These are phyloP conservation scores for Dryas integrifolia DNA, from an alignment of 331 rosid species.

Conservation along the genomic window DNA sequence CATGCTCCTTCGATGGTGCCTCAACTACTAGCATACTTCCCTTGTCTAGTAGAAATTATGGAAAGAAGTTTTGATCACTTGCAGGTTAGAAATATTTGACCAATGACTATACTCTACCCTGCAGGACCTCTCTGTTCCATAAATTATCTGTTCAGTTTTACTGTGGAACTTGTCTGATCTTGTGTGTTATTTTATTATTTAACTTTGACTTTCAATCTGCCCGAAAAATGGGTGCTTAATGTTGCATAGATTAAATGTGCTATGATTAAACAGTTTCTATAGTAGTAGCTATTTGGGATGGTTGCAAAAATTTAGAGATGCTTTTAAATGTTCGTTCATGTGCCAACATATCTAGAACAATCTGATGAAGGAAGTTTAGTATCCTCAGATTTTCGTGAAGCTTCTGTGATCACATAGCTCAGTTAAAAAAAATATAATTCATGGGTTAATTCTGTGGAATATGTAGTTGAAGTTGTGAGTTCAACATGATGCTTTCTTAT, in stretches of 20 bases:
- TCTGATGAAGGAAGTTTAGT: no score
- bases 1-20: slow-evolving; percentile 92
- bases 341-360: background rate
- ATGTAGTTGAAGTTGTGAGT: no score
- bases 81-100: slow-evolving; percentile 60
- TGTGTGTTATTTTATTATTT: background rate
- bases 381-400: no score
- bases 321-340: background rate
- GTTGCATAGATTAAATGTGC: background rate
- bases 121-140: background rate
- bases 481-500: no score
- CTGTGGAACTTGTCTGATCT: slow-evolving; percentile 6
- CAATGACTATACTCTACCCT: slow-evolving; percentile 10
- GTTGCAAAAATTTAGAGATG: background rate
- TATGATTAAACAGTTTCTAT: background rate
- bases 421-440: no score
- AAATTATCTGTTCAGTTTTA: background rate
- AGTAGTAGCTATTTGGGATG: background rate
- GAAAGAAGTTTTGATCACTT: slow-evolving; percentile 92
- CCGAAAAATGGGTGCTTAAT: background rate
- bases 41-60: slow-evolving; percentile 74
- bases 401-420: no score
- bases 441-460: no score
- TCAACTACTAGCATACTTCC: slow-evolving; percentile 68
- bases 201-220: background rate